Percentiles rank a stretch among this genome's conserved stretches.
Evolutionary conservation across 139 green algal species (phyloP).

Genomic region (Chlamydomonas incerta): DNA sequence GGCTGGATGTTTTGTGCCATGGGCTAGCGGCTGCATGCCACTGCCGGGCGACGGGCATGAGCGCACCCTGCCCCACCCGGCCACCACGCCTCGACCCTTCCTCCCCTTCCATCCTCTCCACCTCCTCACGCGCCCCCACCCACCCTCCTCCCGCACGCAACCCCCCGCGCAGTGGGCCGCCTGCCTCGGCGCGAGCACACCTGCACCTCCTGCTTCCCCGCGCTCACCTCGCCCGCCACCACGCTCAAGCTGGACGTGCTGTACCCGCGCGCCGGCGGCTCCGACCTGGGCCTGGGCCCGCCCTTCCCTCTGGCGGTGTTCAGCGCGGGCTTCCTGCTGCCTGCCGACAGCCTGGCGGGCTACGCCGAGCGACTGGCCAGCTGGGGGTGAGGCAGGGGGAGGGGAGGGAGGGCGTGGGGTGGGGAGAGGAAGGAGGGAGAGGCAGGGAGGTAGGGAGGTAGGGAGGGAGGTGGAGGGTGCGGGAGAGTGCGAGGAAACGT

Average conservation of each 20-base stretch:
- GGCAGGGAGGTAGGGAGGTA: neutral
- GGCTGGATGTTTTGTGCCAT: no score
- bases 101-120: no score
- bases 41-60: no score
- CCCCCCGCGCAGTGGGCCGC: neutral
- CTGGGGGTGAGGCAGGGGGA: constrained; percentile 70
- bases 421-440: neutral
- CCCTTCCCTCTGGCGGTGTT: constrained; percentile 92
- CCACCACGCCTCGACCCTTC: no score
- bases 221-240: constrained; percentile 60
- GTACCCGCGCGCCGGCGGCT: constrained; percentile 60
- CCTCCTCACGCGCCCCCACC: no score
- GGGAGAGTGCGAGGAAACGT: no score
- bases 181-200: constrained; percentile 87
- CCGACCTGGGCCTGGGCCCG: constrained; percentile 50
- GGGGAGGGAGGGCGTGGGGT: neutral
- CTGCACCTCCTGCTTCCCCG: constrained; percentile 77
- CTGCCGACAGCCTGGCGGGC: constrained; percentile 71
- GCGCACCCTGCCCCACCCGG: no score
- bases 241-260: constrained; percentile 72
- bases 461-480: no score
- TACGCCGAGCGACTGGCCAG: constrained; percentile 76
- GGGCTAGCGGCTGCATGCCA: no score
- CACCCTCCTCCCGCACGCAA: no score
- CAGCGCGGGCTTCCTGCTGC: constrained; percentile 87